phyloP scores from a whole-genome alignment of 2,329 filamentous ascomycete species.

The Pseudocercospora crystallina region DNA sequence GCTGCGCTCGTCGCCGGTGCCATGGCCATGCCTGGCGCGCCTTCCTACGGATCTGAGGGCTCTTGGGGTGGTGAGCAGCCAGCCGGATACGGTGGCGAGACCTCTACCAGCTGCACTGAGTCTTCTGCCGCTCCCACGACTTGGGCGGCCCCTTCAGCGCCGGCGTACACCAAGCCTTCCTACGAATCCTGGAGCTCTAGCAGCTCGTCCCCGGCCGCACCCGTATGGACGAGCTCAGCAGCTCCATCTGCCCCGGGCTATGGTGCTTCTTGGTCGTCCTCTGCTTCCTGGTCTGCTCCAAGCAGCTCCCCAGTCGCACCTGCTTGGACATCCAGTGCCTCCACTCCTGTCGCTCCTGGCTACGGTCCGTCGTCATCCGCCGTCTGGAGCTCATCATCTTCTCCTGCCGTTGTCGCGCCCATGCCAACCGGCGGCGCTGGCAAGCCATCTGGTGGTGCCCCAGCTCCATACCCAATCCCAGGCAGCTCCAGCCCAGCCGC shows the following conservation, averaged over 20 bases:
- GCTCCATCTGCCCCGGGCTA: too few species aligned
- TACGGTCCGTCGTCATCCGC: too few species aligned
- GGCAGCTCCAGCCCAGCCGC: too few species aligned
- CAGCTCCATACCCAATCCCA: not conserved
- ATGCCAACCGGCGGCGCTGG: conserved; percentile 12
- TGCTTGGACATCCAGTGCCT: conserved; percentile 5
- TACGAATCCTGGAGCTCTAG: too few species aligned
- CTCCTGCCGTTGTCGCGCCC: not conserved
- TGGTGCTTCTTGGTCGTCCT: too few species aligned
- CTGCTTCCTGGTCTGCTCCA: not conserved
- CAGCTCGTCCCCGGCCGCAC: too few species aligned
- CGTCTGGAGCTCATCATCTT: too few species aligned
- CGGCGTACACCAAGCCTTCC: not conserved
- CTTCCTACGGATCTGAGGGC: not conserved
- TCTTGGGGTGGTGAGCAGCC: not conserved
- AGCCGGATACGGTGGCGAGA: conserved; percentile 13
- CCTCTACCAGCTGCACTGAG: not conserved
- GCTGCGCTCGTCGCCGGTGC: conserved; percentile 23
- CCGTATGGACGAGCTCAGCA: too few species aligned
- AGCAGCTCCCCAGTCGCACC: not conserved
- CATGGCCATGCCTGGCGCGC: conserved; percentile 15
- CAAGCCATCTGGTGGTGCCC: conserved; percentile 2
- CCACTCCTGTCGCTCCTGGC: too few species aligned
- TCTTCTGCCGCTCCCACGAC: not conserved
- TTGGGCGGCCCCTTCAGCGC: not conserved